Conservation (phyloP, 805 yeast genomes). For the Yarrowia osloensis region DNA sequence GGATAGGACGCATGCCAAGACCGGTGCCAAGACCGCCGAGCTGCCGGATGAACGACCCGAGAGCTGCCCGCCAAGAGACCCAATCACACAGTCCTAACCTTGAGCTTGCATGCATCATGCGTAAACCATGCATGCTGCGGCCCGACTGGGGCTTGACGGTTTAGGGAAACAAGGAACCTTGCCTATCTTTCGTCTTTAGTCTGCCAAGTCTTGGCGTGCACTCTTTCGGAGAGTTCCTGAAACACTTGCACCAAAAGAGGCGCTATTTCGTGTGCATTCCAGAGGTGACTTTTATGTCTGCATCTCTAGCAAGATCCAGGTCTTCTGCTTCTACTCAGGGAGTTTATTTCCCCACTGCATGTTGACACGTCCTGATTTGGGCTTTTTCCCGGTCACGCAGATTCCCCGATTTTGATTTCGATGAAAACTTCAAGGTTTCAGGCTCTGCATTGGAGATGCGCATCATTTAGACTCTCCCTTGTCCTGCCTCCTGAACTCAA, state of each 20-base stretch:
- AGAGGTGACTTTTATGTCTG: no score
- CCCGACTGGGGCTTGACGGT: conserved; percentile 11
- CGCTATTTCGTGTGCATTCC: no score
- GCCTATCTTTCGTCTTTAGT: neutral
- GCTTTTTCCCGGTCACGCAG: no score
- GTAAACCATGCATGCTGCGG: neutral
- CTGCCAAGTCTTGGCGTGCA: conserved; percentile 9
- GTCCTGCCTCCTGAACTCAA: conserved; percentile 6
- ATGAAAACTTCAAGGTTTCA: neutral
- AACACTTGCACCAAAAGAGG: neutral
- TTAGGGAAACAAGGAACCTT: neutral
- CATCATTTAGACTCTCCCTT: neutral
- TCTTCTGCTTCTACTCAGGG: no score
- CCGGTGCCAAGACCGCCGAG: conserved; percentile 21
- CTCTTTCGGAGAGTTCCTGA: neutral
- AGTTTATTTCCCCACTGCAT: no score
- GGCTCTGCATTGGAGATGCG: neutral
- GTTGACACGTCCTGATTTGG: no score
- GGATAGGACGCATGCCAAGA: conserved; percentile 25
- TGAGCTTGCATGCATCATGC: neutral
- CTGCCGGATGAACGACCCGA: conserved; percentile 15
- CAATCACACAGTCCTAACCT: neutral
- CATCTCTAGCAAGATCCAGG: no score
- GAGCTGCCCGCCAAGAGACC: conserved; percentile 23
- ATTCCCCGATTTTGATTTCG: neutral